A percentile compares a stretch with the other conserved stretches of the same genome.
phyloP scores from a whole-genome alignment of 2,329 filamentous ascomycete species.

The Sphaerulina vaccinii region DNA sequence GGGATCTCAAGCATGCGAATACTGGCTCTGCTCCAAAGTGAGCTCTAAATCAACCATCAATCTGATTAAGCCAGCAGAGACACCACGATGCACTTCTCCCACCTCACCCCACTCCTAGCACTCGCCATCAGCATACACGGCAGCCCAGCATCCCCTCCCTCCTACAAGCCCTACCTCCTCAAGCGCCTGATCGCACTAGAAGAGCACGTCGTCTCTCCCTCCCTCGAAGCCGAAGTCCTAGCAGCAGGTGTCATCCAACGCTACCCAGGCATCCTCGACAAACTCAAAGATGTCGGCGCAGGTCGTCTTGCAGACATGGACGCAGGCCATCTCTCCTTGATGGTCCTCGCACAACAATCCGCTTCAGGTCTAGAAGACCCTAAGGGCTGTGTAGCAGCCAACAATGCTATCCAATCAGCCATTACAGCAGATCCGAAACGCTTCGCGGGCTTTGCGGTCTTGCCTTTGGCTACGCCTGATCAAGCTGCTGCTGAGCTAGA shows the following conservation, averaged over 20 bases:
- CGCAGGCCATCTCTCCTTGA: constrained; percentile 24
- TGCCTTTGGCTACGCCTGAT: constrained; percentile 31
- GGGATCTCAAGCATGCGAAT: too few species aligned
- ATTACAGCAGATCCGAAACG: constrained; percentile 21
- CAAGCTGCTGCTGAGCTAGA: constrained; percentile 28
- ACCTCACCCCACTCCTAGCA: background rate
- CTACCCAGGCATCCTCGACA: background rate
- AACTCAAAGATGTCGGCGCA: constrained; percentile 9
- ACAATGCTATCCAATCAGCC: constrained; percentile 28
- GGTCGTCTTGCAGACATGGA: constrained; percentile 30
- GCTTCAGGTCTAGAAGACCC: constrained; percentile 17
- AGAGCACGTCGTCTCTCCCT: background rate
- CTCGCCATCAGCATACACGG: background rate
- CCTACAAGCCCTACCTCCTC: background rate
- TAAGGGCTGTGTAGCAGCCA: constrained; percentile 24
- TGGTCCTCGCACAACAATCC: constrained; percentile 30
- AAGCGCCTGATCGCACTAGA: constrained; percentile 2
- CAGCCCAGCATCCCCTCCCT: background rate
- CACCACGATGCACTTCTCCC: background rate
- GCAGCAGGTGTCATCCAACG: background rate
- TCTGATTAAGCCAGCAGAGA: background rate
- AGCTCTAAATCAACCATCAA: background rate
- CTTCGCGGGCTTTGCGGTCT: constrained; percentile 29
- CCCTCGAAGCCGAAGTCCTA: background rate
- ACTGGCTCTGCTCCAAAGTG: too few species aligned